Base-by-base conservation (phyloP, 2,329 filamentous ascomycete genomes). In the Colletotrichum viniferum region DNA sequence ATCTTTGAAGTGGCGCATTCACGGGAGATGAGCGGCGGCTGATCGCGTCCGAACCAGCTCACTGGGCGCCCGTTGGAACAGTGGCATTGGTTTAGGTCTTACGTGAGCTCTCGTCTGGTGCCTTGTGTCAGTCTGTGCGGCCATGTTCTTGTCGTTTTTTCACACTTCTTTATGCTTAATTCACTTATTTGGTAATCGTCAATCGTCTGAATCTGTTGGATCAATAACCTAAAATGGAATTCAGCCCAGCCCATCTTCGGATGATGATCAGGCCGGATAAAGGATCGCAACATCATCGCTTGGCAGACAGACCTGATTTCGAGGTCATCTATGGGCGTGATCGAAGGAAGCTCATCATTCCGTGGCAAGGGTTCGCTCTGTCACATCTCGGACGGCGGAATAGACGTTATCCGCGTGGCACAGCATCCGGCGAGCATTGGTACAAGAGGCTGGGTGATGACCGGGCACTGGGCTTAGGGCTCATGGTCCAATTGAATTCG, bases 361-460 rank as follows among this genome's bases (percentile, higher is more conserved):
- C 62, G 62, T 4, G 18, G 10, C 38, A 52, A 21, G 36, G 62
- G 26, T 26, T 28, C 10, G 5, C 58, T 61, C 28, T 48, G 28
- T 58, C 24, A 48, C 34, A 30, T 10, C 14, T 14, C n/a, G 32
- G 66, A 36, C 26, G 0, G 32, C 66, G 68, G 68, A 24, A 63
- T 52, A 24, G 48, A 63, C 58, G 4, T 4, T 6, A 63, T 62
- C 68, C 68, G 68, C 68, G 68, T 70, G 68, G 58, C 58, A 70
- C 58, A 70, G 68, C 68, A 55, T 26, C 43, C 34, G 28, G 24
- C 7, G 24, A 3, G 0, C 34, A 1, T 12, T 18, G 36, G 4
- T 1, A 1, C 38, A 16, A n/a, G 38, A 32, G 62, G 62, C 36
- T 30, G 26, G 26, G 13, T 0, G 1, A 7, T 0, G 9, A 26